A percentile compares a stretch with the other conserved stretches of the same genome.
Conservation (phyloP, 2,329 filamentous ascomycete species). For the Paradendryphiella salina region DNA sequence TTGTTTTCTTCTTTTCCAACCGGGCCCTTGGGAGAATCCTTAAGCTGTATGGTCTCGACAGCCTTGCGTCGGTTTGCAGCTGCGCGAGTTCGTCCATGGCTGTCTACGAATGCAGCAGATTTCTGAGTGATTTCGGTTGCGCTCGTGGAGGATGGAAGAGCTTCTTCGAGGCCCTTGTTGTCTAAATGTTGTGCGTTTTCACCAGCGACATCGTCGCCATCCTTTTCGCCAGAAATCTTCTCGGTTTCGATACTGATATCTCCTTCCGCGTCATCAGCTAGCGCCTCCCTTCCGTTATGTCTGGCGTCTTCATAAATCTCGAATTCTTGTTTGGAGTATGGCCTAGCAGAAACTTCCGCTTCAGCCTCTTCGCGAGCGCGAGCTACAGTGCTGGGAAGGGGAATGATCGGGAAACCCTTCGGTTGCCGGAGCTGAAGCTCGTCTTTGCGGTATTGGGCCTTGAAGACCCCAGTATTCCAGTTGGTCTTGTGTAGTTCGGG, state of each 20-base stretch:
- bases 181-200: neutral
- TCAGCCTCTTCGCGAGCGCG: slow-evolving; percentile 7
- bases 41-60: neutral
- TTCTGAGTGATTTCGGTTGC: neutral
- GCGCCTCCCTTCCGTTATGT: neutral
- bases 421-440: slow-evolving; percentile 9
- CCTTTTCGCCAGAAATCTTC: neutral
- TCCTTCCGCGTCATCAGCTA: neutral
- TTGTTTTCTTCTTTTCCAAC: neutral
- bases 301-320: slow-evolving; percentile 5
- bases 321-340: neutral
- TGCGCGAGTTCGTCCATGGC: slow-evolving; percentile 9
- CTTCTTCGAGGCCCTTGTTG: neutral
- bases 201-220: neutral
- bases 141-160: neutral
- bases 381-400: slow-evolving; percentile 1
- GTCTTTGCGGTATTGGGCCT: neutral
- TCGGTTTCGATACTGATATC: neutral
- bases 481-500: neutral
- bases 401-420: slow-evolving; percentile 10
- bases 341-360: neutral
- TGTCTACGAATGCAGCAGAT: slow-evolving; percentile 1
- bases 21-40: neutral
- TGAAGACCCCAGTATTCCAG: neutral
- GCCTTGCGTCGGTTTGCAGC: slow-evolving; percentile 6